Evolutionary conservation across 257 asterid genomes (phyloP), one percentile per base, ranked within the genome.

Genomic region (Gentiana dahurica): DNA sequence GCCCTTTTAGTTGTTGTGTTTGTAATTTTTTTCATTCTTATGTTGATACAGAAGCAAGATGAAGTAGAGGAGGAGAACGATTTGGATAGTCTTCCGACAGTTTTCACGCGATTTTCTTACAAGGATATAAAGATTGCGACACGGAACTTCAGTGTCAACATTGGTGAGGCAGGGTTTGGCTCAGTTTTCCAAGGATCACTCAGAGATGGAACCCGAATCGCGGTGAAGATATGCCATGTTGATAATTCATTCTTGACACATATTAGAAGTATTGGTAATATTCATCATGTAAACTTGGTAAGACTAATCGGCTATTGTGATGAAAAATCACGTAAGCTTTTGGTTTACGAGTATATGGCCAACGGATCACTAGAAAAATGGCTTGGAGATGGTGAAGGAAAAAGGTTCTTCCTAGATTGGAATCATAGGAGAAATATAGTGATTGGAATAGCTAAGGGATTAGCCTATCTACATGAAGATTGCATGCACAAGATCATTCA

Each of bases 341-440:
- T 71, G 47, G 73, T 71, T 33, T 71, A 71, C 9, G 77, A 71
- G 55, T 54, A 39, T 49, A 71, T 66, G 77, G 51, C 43, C 44
- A 66, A 71, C 34, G 73, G 73, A 52, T 71, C 73, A 10, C 50
- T 72, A 11, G 77, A 72, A 0, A 72, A 64, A 52, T 72, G 71
- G 73, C 63, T 72, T 8, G 59, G 53, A 54, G 32, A n/a, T 12
- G 24, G 24, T 24, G 52, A 15, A 13, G 54, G 6, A 46, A 41
- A 51, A 12, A 55, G 49, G 48, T n/a, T 2, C 8, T 32, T 8
- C 45, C 67, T 72, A 3, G 64, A 63, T 4, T 72, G 77, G 77
- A 54, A 63, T 11, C 36, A 53, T 36, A 49, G 77, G 24, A 63
- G 55, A 41, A 67, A 63, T 48, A 72, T 72, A 35, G 58, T 72